phyloP scores from a whole-genome alignment of 129 eudicot species.

The Rutidosis leptorrhynchoides region DNA sequence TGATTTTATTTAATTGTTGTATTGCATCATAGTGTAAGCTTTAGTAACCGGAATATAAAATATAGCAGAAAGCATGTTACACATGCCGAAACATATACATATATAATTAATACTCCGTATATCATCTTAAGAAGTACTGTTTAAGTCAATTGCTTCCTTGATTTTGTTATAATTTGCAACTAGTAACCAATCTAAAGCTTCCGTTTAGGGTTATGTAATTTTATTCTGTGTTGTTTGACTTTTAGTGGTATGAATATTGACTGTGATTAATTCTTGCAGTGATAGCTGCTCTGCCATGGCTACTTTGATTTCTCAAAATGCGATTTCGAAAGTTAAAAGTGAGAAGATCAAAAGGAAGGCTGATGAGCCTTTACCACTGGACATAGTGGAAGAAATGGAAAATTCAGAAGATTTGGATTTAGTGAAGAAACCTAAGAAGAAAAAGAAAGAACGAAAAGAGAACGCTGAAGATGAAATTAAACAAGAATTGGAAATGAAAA shows the following conservation, averaged over 20 bases:
- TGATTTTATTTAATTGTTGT: too few species aligned
- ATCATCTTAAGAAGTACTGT: too few species aligned
- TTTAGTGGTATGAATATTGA: neutral
- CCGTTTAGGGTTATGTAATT: too few species aligned
- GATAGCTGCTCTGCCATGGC: constrained; percentile 31
- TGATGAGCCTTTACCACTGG: constrained; percentile 41
- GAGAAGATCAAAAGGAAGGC: constrained; percentile 63
- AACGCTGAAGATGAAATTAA: constrained; percentile 38
- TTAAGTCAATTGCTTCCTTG: too few species aligned
- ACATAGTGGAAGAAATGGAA: constrained; percentile 29
- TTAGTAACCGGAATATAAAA: too few species aligned
- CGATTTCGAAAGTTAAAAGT: constrained; percentile 32
- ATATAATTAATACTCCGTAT: too few species aligned
- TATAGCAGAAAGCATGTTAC: too few species aligned
- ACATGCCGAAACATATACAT: too few species aligned
- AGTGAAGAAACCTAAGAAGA: constrained; percentile 44
- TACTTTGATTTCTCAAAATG: constrained; percentile 84
- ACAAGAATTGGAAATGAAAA: constrained; percentile 67
- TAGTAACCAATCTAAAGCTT: too few species aligned
- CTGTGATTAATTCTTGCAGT: constrained; percentile 16
- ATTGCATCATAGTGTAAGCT: too few species aligned
- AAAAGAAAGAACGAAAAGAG: constrained; percentile 45
- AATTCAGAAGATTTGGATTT: constrained; percentile 19
- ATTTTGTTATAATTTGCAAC: too few species aligned
- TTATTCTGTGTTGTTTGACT: too few species aligned